Base-by-base conservation (phyloP, 2,329 filamentous ascomycete species). In the Amylocarpus encephaloides region DNA sequence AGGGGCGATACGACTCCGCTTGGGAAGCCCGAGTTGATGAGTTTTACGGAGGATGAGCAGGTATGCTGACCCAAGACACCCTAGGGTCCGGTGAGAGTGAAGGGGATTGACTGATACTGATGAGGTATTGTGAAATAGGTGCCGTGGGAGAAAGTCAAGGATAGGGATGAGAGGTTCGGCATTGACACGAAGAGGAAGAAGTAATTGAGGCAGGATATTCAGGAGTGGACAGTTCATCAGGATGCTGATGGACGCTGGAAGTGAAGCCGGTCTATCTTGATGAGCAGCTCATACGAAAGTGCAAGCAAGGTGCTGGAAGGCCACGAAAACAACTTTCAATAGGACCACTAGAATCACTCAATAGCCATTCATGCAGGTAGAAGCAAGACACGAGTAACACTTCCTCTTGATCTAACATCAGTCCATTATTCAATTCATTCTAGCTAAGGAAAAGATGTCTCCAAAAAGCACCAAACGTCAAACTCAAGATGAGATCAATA, bases 1-100 rank as follows among this genome's bases (percentile, higher is more conserved):
- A 73, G 78, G 5, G 87, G 87, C 0, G 80, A 92, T 62, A 51
- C 46, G n/a, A 60, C 85, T 48, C 82, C 82, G 1, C 62, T 85
- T 56, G 82, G 82, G 0, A 64, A 69, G 54, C 81, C 83, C 49
- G 68, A 82, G 67, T 67, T 86, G 57, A 85, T 86, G 78, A 84
- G 81, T 60, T 82, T 73, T 54, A 80, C 76, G 19, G 65, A 64
- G 9, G 66, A 69, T 43, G 68, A 70, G 12, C 76, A 79, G 66
- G 71, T 48, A 15, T 34, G 46, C 78, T 47, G 61, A 40, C 50
- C 71, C 46, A 68, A 29, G 30, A 26, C 16, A 16, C 13, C 18
- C 35, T n/a, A 38, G n/a, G 11, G 26, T 36, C 5, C 10, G 9
- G 13, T 30, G 46, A 30, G 6, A 40, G 13, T 26, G 16, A n/a